Evolutionary conservation across 306 rosid genomes (phyloP), one percentile per base, ranked within the genome.

Genomic region (Geum urbanum): DNA sequence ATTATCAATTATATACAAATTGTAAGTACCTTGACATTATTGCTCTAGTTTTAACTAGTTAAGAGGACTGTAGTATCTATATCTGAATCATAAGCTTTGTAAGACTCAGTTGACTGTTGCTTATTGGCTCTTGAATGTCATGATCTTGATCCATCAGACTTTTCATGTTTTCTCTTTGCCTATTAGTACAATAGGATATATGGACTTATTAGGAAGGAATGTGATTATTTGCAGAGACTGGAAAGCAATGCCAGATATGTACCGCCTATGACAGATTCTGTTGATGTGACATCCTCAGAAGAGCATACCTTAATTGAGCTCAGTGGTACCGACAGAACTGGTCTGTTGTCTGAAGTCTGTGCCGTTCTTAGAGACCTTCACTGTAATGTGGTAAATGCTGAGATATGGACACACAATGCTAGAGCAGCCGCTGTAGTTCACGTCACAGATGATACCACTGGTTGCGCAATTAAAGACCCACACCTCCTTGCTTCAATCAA

Each of bases 331-430:
- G 99, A 94, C 84, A 81, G 97, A 64, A 96, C 99, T 13, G 99
- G 99, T 41, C 85, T 94, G 74, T 85, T 94, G 72, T 94, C 99
- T 27, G 99, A 91, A 86, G 84, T 94, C 32, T 91, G 92, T 81
- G 99, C 99, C 0, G 95, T 94, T 81, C 99, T 94, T 11, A 61
- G 95, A 19, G 92, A 89, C 80, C 97, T 94, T 76, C 90, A 73
- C 75, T 94, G 97, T 57, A 91, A 82, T 73, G 95, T 94, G 54
- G 95, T 86, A 61, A 94, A 78, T 67, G 96, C 97, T 15, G 99
- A 89, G 83, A 82, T 94, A 72, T 94, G 99, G 99, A 94, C 99
- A n/a, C 99, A 91, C 74, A 94, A 91, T 72, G 74, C 84, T 14
- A 80, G 97, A 70, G 96, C 97, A 74, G 99, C 97, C 9, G 99